Evolutionary conservation across 805 yeast species (phyloP), one percentile per base, ranked within the genome.

Genomic region (Myxozyma nipponensis): DNA sequence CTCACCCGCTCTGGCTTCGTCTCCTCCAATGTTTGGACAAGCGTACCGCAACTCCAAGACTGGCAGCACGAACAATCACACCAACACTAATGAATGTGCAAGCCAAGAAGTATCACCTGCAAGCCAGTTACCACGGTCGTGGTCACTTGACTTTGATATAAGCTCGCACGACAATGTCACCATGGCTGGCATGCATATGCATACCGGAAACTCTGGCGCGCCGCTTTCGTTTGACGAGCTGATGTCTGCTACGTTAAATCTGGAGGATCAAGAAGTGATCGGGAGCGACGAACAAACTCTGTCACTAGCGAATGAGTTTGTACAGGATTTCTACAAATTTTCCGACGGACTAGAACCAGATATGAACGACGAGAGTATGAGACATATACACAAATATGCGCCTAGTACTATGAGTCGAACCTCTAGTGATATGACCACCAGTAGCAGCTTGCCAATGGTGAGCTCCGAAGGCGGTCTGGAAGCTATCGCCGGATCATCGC

Each of bases 1-100:
- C 17, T 40, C 56, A 3, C 55, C 52, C 4, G 50, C 44, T 21
- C 49, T 54, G 10, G 55, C 58, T n/a, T 54, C 58, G 3, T 54
- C 58, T 19, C 58, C 58, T 13, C 58, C 58, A 3, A 39, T 37
- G 4, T 51, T 51, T 30, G 47, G 48, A 28, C 32, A 28, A 13
- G 13, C 7, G 7, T 13, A 28, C 13, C 7, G 13, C 13, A 28
- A 28, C 13, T 28, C 32, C 7, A 7, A 28, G 13, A 28, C 13
- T 28, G 32, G 32, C 13, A 28, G 13, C 7, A 13, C 32, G 32
- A 13, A 28, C 32, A 28, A 28, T 28, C 32, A 28, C 32, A 28
- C 32, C 32, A 13, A n/a, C n/a, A n/a, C n/a, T n/a, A n/a, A n/a
- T n/a, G n/a, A n/a, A n/a, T n/a, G n/a, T n/a, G n/a, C n/a, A n/a